Conservation (phyloP, 2,329 filamentous ascomycete species). For the Aspergillus brunneoviolaceus region DNA sequence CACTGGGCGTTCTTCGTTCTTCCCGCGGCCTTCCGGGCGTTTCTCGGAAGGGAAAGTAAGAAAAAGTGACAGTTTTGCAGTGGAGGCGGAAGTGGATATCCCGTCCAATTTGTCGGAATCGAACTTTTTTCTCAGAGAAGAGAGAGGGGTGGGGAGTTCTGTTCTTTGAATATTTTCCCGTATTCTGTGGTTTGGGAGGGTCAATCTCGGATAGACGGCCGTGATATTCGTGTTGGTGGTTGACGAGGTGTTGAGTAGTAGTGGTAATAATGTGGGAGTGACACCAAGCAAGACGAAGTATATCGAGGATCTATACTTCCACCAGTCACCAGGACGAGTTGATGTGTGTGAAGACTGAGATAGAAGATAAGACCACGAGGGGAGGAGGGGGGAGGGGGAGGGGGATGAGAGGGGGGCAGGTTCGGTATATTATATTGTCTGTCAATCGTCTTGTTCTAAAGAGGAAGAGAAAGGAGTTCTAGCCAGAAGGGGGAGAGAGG, state of each 20-base stretch:
- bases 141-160: background rate
- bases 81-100: background rate
- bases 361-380: background rate
- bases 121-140: background rate
- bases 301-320: background rate
- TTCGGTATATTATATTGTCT: background rate
- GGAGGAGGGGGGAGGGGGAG: background rate
- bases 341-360: background rate
- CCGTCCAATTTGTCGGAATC: background rate
- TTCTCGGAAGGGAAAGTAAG: background rate
- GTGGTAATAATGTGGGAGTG: background rate
- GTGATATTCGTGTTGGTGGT: background rate
- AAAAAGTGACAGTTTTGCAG: background rate
- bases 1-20: background rate
- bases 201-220: background rate
- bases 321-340: background rate
- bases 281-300: background rate
- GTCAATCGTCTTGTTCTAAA: background rate
- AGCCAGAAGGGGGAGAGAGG: background rate
- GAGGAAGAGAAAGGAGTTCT: background rate
- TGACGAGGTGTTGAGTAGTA: background rate
- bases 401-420: background rate
- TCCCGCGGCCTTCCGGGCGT: conserved; percentile 19
- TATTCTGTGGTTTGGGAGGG: too few relatives aligned
- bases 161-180: background rate